phyloP scores from a whole-genome alignment of 352 stramenopile species.

The Peronospora farinosa region DNA sequence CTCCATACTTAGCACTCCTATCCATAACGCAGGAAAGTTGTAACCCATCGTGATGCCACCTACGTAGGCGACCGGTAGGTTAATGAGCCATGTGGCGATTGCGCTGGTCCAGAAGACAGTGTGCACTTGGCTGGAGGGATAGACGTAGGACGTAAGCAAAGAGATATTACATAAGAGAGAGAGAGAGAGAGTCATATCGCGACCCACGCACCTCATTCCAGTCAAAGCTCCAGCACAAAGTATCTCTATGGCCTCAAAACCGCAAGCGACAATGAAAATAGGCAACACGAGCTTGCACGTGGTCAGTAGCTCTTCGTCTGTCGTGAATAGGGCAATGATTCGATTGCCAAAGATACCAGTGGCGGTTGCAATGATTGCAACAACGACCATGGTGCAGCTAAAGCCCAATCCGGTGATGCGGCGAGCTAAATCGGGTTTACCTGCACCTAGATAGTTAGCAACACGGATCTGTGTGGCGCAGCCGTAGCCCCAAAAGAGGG shows the following conservation, averaged over 20 bases:
- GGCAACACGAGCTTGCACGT: slow-evolving; percentile 49
- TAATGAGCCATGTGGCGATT: slow-evolving; percentile 59
- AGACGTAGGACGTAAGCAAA: neutral
- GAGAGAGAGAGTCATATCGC: neutral
- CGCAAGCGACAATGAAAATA: slow-evolving; percentile 53
- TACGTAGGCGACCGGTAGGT: slow-evolving; percentile 53
- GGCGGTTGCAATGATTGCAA: slow-evolving; percentile 37
- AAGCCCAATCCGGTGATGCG: slow-evolving; percentile 50
- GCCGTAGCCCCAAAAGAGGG: slow-evolving; percentile 74
- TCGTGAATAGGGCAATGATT: slow-evolving; percentile 59
- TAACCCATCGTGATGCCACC: slow-evolving; percentile 42
- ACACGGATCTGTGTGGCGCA: slow-evolving; percentile 74
- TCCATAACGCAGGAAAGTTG: slow-evolving; percentile 59
- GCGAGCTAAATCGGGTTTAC: slow-evolving; percentile 41
- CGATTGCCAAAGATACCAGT: slow-evolving; percentile 42
- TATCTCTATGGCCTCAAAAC: slow-evolving; percentile 61
- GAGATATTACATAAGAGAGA: neutral
- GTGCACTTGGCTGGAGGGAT: slow-evolving; percentile 40
- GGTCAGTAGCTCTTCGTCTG: slow-evolving; percentile 38
- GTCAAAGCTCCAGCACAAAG: slow-evolving; percentile 50
- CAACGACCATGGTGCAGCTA: slow-evolving; percentile 43
- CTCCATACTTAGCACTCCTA: slow-evolving; percentile 58
- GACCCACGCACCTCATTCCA: slow-evolving; percentile 47
- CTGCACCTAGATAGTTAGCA: slow-evolving; percentile 68
- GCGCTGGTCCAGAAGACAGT: slow-evolving; percentile 59